Base-by-base conservation (phyloP, 176 grass and related monocot genomes). In the Puya raimondii region DNA sequence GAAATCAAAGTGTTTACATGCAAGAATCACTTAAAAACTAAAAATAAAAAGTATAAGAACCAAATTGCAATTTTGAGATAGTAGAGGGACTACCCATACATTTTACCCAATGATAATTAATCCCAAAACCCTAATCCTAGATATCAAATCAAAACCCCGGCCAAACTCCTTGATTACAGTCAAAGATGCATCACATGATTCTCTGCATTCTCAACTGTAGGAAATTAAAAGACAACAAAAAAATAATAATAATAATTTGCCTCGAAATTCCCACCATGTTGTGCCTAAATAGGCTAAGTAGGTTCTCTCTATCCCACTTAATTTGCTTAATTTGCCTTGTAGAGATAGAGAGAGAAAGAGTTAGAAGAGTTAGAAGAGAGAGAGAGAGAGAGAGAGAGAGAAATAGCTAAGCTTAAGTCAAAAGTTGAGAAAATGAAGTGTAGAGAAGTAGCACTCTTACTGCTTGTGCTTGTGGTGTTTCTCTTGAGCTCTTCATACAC, bases 111-210 rank as follows among this genome's bases (percentile, higher is more conserved):
- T 16, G 15, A 61, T 21, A 63, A 17, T 3, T 21, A 23, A 17
- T 63, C 58, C 6, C 20, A 22, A 9, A 10, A 61, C 6, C 21
- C 56, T 12, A 21, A 4, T 22, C 56, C 11, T 61, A 61, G 17
- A 61, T 16, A 61, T 16, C n/a, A 18, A 22, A 61, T 61, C 56
- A 61, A 61, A 20, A 6, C 27, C 27, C 27, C 1, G 27, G 27
- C 27, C 27, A 29, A 29, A 29, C 33, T 18, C 21, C 21, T 22
- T 11, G 53, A 50, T 27, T 57, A 6, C 72, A 74, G 72, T 74
- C 72, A 74, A 74, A 74, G 47, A 33, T 74, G 59, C 57, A 51
- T 65, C 72, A 74, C 72, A 64, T 74, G 72, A n/a, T 50, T 64
- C 49, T 8, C 70, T 72, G 70, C 52, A 33, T 72, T 3, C 51